Conservation (phyloP, 2,329 filamentous ascomycete species). For the Phaeoacremonium minimum region DNA sequence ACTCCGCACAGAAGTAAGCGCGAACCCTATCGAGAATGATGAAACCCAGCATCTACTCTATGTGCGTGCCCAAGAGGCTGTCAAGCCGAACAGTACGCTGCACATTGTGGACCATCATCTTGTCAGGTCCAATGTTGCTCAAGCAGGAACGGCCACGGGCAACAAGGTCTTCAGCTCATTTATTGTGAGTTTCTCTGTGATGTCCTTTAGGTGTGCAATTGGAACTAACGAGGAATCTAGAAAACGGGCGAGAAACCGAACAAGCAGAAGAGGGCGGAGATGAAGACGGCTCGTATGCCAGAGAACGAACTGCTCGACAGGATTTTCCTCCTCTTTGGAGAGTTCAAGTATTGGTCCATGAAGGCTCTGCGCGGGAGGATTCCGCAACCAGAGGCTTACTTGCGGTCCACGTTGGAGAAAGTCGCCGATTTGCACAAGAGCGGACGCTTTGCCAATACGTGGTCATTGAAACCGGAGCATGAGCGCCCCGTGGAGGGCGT, state of each 20-base stretch:
- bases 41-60: constrained; percentile 35
- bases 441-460: constrained; percentile 80
- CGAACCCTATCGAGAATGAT: constrained; percentile 24
- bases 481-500: constrained; percentile 36
- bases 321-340: constrained; percentile 77
- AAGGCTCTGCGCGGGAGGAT: constrained; percentile 73
- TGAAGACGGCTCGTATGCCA: constrained; percentile 87
- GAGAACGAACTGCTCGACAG: constrained; percentile 83
- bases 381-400: constrained; percentile 87
- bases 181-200: constrained; percentile 43
- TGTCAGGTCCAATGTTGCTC: constrained; percentile 51
- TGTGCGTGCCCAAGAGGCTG: constrained; percentile 36
- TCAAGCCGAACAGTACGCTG: constrained; percentile 43
- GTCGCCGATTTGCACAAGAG: constrained; percentile 79
- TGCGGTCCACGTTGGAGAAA: constrained; percentile 79
- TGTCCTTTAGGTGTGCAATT: no score
- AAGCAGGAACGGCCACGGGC: constrained; percentile 47
- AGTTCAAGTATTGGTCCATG: constrained; percentile 93
- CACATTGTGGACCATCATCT: constrained; percentile 45
- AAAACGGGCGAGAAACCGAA: constrained; percentile 31
- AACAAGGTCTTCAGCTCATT: constrained; percentile 45
- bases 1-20: constrained; percentile 30
- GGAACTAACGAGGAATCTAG: no score
- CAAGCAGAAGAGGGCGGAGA: constrained; percentile 62
- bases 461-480: constrained; percentile 73